phyloP scores from a whole-genome alignment of 441 rosid genomes.

The Croton setiger region DNA sequence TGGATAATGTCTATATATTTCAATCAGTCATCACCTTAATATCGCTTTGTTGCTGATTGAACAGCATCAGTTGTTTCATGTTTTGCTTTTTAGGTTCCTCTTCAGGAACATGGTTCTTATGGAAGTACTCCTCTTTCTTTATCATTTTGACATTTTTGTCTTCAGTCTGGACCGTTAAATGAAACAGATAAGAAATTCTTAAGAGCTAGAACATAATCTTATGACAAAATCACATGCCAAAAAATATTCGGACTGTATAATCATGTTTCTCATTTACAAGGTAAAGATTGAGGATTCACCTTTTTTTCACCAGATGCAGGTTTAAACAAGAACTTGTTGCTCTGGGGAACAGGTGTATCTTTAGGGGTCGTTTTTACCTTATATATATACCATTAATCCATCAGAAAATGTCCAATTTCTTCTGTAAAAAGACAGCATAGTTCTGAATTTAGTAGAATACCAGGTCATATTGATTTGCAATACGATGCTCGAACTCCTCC shows the following conservation, averaged over 20 bases:
- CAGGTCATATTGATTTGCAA: constrained; percentile 57
- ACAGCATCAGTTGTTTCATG: constrained; percentile 49
- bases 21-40: constrained; percentile 44
- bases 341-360: constrained; percentile 39
- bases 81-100: constrained; percentile 49
- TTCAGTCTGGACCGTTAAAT: constrained; percentile 44
- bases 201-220: constrained; percentile 1
- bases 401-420: not conserved
- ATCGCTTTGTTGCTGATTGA: constrained; percentile 72
- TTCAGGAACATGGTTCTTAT: constrained; percentile 34
- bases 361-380: constrained; percentile 47
- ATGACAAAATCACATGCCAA: not conserved
- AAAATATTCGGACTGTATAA: not conserved
- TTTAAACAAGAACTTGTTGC: constrained; percentile 42
- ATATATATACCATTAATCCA: constrained; percentile 22
- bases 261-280: constrained; percentile 9
- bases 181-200: constrained; percentile 19
- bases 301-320: constrained; percentile 42
- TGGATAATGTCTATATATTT: constrained; percentile 4
- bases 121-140: constrained; percentile 45
- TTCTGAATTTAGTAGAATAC: constrained; percentile 35
- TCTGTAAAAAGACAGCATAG: constrained; percentile 6
- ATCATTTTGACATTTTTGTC: constrained; percentile 41
- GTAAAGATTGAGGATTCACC: constrained; percentile 39
- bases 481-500: constrained; percentile 80